Evolutionary conservation across 2,329 filamentous ascomycete genomes (phyloP).

Genomic region (Beauveria sp.): DNA sequence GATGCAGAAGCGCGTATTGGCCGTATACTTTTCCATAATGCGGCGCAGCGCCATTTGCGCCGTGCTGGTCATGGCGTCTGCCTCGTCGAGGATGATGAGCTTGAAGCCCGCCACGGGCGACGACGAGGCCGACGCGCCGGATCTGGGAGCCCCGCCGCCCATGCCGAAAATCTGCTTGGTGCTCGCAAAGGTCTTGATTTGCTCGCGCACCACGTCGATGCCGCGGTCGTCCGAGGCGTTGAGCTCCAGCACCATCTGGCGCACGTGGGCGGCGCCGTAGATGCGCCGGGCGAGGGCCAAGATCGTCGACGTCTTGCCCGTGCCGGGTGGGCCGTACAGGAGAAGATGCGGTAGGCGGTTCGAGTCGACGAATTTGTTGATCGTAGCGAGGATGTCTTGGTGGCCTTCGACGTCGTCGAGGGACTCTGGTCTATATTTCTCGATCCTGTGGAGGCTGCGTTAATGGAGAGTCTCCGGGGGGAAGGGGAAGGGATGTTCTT

Average conservation of each 20-base stretch:
- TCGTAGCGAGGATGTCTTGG: constrained; percentile 92
- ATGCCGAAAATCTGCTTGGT: constrained; percentile 91
- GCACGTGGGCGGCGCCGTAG: constrained; percentile 85
- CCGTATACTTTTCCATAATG: constrained; percentile 99
- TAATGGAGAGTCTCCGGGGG: not conserved
- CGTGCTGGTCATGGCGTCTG: constrained; percentile 99
- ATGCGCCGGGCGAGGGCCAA: constrained; percentile 88
- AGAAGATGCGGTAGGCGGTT: constrained; percentile 93
- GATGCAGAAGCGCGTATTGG: constrained; percentile 95
- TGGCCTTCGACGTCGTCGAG: constrained; percentile 92
- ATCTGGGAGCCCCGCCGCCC: constrained; percentile 37
- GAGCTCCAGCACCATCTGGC: constrained; percentile 96
- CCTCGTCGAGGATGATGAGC: constrained; percentile 94
- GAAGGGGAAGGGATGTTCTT: no score
- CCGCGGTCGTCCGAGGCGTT: constrained; percentile 96
- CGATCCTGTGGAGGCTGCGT: constrained; percentile 55
- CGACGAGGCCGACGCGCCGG: constrained; percentile 15
- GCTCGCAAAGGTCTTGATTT: constrained; percentile 98
- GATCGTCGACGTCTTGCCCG: constrained; percentile 95
- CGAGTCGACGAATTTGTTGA: constrained; percentile 94
- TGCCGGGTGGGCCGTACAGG: constrained; percentile 92
- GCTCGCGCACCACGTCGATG: constrained; percentile 95
- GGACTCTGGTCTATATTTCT: constrained; percentile 88
- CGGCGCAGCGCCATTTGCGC: constrained; percentile 94
- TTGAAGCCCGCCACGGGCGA: constrained; percentile 70